Evolutionary conservation across 2,329 filamentous ascomycete genomes (phyloP), one percentile per base, ranked within the genome.

Genomic region (Fusarium bactridioides): DNA sequence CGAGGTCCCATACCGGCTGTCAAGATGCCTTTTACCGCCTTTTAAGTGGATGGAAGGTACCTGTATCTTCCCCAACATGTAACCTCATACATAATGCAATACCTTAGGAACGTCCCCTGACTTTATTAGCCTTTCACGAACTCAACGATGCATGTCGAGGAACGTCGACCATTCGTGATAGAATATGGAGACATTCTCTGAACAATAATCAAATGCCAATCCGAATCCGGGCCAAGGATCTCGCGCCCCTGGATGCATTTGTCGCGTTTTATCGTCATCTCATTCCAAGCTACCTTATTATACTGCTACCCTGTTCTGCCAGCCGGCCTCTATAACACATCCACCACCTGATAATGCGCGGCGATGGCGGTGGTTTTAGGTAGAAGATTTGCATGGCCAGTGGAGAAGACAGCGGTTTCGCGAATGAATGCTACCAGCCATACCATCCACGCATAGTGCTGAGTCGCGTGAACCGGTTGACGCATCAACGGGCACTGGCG

Each of bases 401-500:
- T 76, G 74, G 74, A 70, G 65, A 73, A 63, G 48, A 23, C 56
- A 57, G 37, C 56, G 51, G 44, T 31, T 61, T 64, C 35, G 54
- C 57, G 64, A 54, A 40, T 27, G 33, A 18, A 76, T 70, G 61
- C 47, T 61, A 65, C 55, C 38, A 64, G 58, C 56, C 29, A 50
- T 54, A 27, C 38, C 40, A 48, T 53, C 25, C 35, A 59, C 31
- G 44, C 33, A 61, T 45, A 33, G 50, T 67, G 54, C 51, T 51
- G 59, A 67, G 45, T 57, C 65, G 59, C 71, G 57, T 60, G 70
- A 68, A 70, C 65, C 43, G 48, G 64, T 74, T 73, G 69, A 71
- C 70, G 58, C 69, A 77, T 66, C 73, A 76, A 76, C 71, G 48
- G 53, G 50, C 53, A 69, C 55, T 62, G 59, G 58, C 62, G 51